Base-by-base conservation (phyloP, 768 basidiomycete genomes). In the Boletus patriciae region DNA sequence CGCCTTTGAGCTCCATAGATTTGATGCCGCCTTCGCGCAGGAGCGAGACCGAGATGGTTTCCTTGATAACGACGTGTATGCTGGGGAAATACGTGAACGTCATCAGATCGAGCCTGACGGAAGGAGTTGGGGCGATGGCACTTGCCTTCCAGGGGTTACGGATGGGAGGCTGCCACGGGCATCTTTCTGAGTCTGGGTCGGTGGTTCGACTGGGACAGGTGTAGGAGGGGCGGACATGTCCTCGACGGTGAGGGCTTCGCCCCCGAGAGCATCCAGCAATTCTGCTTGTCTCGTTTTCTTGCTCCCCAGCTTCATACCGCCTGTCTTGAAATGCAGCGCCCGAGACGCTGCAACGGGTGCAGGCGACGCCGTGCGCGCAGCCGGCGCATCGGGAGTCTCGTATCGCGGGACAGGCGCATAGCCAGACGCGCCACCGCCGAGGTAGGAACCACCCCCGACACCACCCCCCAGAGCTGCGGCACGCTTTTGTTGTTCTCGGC, bases 301-400 rank as follows among this genome's bases (percentile, higher is more conserved):
- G 65, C 83, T 83, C 34, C 96, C 95, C 15, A 99, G 82, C 66
- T 98, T 98, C 96, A 99, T 98, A 25, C 96, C 96, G 11, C 86
- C 81, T 42, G 89, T 85, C 77, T 96, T 97, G 85, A 98, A 98
- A 6, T 90, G 83, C 13, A 93, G 90, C 3, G 83, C 66, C 41
- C 86, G 84, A n/a, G 82, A 63, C 0, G 78, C 66, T 3, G 83
- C 76, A 4, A 79, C 73, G 5, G 81, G 80, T 3, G 64, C 67
- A 36, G 75, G 69, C 0, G 80, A 70, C 0, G 82, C 78, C 2
- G 75, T 75, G 62, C 76, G 71, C 61, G 76, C 61, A 68, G 77
- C 48, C 13, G 80, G 67, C 1, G 82, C 62, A n/a, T 84, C 82
- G 12, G 88, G 80, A 4, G 83, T 71, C 46, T 94, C 89, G 67